Base-by-base conservation (phyloP, 2,329 filamentous ascomycete genomes). In the Colletotrichum cuscutae region DNA sequence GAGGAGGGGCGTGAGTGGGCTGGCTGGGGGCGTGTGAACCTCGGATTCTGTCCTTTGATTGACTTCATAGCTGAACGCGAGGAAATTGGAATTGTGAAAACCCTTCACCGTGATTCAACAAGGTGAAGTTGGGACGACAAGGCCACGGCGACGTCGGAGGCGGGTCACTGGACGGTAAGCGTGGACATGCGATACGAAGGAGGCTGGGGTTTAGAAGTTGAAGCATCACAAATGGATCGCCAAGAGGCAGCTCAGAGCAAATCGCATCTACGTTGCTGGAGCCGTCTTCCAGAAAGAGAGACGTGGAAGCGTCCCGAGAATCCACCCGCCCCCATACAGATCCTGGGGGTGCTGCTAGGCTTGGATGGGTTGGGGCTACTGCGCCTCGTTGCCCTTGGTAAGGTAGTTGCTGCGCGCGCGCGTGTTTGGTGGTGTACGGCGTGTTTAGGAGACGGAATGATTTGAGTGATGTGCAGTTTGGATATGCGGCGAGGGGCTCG, bases 211-310 rank as follows among this genome's bases (percentile, higher is more conserved):
- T 49, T 24, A 22, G 53, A 63, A 32, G 69, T 57, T 71, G 63
- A 52, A 68, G 35, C 69, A 49, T 61, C 24, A 49, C 30, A 65
- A 26, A 65, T 49, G 19, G 15, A 49, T 19, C 56, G 70, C 70
- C 70, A 72, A 72, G 70, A 64, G 37, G 42, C 59, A 46, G 54
- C 60, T 57, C 22, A 15, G 24, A 65, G 60, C 70, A 70, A 70
- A 72, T 72, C 66, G 70, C 66, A 70, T 70, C 70, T 63, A 58
- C 56, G 60, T 22, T 13, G 32, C 60, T 60, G 66, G 42, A 70
- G 66, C 35, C 26, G 28, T 26, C 12, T 57, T 19, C 70, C 46
- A 60, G n/a, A 57, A 49, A 46, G n/a, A 32, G 60, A 69, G 57
- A 42, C 68, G 32, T 42, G 58, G 54, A 46, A 62, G 65, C 58